These are phyloP conservation scores for Suhomyces wounanorum DNA, from an alignment of 1,139 yeast species.

Conservation along the genomic window DNA sequence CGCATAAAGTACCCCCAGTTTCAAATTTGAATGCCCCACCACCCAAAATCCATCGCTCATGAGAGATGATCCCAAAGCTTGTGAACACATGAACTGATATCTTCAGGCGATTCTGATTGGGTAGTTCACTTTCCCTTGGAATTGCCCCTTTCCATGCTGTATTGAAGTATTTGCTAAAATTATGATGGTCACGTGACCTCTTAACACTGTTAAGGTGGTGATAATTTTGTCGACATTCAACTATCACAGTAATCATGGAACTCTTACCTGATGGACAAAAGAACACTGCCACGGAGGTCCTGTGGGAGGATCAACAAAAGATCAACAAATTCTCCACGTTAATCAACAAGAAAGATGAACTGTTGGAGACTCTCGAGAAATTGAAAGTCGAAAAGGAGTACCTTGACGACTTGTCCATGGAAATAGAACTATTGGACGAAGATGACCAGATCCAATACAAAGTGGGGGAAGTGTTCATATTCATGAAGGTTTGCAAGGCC, in stretches of 20 bases:
- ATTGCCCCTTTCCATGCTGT: too few relatives aligned
- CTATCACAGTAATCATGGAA: conserved; percentile 36
- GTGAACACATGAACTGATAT: too few relatives aligned
- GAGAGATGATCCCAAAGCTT: too few relatives aligned
- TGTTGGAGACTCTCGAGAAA: conserved; percentile 50
- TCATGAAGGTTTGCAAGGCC: conserved; percentile 64
- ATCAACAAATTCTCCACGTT: conserved; percentile 87
- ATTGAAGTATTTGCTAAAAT: too few relatives aligned
- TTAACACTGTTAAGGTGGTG: too few relatives aligned
- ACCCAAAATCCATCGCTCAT: too few relatives aligned
- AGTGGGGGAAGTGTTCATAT: conserved; percentile 77
- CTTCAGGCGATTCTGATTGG: too few relatives aligned
- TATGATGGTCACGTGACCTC: too few relatives aligned
- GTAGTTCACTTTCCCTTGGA: too few relatives aligned
- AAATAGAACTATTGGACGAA: conserved; percentile 82
- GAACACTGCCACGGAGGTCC: conserved; percentile 70
- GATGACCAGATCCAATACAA: conserved; percentile 69
- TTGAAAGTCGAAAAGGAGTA: conserved; percentile 78
- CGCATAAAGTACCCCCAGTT: too few relatives aligned
- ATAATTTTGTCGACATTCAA: background rate
- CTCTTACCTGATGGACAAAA: conserved; percentile 65
- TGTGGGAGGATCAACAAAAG: conserved; percentile 85
- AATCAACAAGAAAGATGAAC: conserved; percentile 65
- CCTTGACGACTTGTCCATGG: conserved; percentile 81
- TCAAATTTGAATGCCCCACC: too few relatives aligned